Base-by-base conservation (phyloP, 208 protist species). In the Phytomonas sp. region DNA sequence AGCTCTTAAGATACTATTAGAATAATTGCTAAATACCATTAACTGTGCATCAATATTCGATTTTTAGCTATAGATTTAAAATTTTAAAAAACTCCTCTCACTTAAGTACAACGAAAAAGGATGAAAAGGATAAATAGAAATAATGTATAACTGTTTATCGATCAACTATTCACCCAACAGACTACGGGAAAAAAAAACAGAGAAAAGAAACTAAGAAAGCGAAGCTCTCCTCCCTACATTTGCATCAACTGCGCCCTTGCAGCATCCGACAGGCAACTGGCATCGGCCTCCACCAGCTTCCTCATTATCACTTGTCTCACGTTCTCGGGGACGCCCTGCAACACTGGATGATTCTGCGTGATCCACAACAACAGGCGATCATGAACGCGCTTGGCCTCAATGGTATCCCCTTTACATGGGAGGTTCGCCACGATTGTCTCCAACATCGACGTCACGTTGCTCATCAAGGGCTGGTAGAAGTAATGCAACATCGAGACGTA, bases 361-460 rank as follows among this genome's bases (percentile, higher is more conserved):
- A 93, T 74, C 89, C 87, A 93, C 53, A 66, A 63, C 36, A 95
- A 66, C 53, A 95, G 68, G 15, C 78, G 75, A 63, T 93, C 87
- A 72, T 95, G 90, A 26, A 95, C 78, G 43, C 80, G 78, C 46
- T 69, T 64, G 3, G 90, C 85, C 76, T 95, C 87, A 17, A 87
- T 78, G 56, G 86, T 78, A 71, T 95, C 90, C n/a, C 78, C 81
- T 34, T 78, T 72, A n/a, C 73, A 81, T 43, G 90, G 89, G 28
- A 95, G 80, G 31, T 68, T 70, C 30, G 66, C 79, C 30, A 81
- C 74, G 37, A 95, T 75, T 17, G 66, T 62, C 33, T 68, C 32
- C 33, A 93, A 76, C 69, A 88, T 81, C 33, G 72, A 59, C 32
- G 75, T 36, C 7, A 75, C 69, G 23, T 31, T 26, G n/a, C 56